These are phyloP conservation scores for Tuber indicum DNA, from an alignment of 495 filamentous ascomycete species.

Conservation along the genomic window DNA sequence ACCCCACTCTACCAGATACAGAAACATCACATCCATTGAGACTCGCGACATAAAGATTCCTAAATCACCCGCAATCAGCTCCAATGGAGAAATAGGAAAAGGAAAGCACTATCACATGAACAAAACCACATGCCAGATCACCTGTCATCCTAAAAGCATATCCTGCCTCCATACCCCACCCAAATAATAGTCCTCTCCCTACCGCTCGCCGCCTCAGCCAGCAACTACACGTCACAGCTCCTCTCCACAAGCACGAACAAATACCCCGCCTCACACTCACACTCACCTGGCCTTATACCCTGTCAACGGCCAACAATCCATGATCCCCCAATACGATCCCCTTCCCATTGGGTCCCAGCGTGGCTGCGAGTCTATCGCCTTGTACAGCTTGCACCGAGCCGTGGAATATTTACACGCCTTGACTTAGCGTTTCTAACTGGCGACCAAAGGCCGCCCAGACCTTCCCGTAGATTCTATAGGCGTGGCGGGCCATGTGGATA, in stretches of 20 bases:
- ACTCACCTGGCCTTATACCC: constrained; percentile 49
- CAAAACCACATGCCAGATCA: constrained; percentile 14
- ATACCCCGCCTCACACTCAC: constrained; percentile 53
- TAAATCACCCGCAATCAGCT: constrained; percentile 45
- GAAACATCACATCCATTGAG: constrained; percentile 32
- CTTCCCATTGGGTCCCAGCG: constrained; percentile 44
- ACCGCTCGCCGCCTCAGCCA: constrained; percentile 48
- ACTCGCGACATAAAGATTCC: constrained; percentile 47
- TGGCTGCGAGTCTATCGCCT: constrained; percentile 49
- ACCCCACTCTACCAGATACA: background rate
- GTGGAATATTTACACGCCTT: constrained; percentile 50
- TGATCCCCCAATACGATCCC: constrained; percentile 46
- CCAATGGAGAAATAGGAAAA: background rate
- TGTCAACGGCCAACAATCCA: constrained; percentile 51
- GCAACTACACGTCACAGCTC: constrained; percentile 50
- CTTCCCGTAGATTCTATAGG: constrained; percentile 51
- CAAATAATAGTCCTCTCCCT: constrained; percentile 46
- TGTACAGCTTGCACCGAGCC: constrained; percentile 50
- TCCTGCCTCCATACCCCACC: constrained; percentile 47
- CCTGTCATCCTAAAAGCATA: constrained; percentile 47
- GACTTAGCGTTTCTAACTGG: constrained; percentile 54
- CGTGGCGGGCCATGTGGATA: constrained; percentile 52
- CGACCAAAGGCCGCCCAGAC: constrained; percentile 52
- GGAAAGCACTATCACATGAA: background rate
- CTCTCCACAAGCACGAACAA: constrained; percentile 51